Conservation (phyloP, 148 eudicot genomes). For the Fagopyrum esculentum region DNA sequence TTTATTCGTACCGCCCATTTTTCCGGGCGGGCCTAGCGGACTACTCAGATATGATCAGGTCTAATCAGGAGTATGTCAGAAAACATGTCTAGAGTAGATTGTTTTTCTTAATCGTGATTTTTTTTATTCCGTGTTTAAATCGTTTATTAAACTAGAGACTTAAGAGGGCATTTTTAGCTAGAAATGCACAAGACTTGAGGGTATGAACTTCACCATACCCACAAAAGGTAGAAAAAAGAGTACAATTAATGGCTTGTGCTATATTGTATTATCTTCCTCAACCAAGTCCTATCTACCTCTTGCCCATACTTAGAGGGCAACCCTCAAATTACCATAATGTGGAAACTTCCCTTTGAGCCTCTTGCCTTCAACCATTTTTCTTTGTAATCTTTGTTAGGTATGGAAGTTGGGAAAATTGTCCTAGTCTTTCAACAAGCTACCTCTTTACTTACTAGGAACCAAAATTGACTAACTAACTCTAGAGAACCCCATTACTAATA, state of each 20-base stretch:
- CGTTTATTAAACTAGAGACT: too few relatives aligned
- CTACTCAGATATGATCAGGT: too few relatives aligned
- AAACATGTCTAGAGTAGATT: too few relatives aligned
- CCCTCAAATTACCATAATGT: neutral
- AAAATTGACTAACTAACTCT: neutral
- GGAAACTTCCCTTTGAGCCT: neutral
- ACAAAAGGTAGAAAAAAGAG: neutral
- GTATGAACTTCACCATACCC: neutral
- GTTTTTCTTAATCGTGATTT: too few relatives aligned
- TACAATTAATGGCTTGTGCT: neutral
- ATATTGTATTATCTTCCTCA: neutral
- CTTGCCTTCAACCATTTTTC: too few relatives aligned
- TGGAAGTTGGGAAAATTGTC: neutral
- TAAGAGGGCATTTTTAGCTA: neutral
- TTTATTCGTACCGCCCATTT: too few relatives aligned
- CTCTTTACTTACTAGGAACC: neutral
- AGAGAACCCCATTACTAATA: neutral
- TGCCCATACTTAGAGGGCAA: neutral
- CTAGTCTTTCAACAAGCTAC: neutral
- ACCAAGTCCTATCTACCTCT: neutral
- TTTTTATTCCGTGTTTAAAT: too few relatives aligned
- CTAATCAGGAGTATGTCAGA: too few relatives aligned
- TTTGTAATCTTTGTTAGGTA: neutral
- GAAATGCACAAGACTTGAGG: neutral
- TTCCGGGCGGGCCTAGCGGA: too few relatives aligned